A percentile compares a stretch with the other conserved stretches of the same genome.
These are phyloP conservation scores for Gracilaria gracilis DNA, from an alignment of 23 red algal species.

Conservation along the genomic window DNA sequence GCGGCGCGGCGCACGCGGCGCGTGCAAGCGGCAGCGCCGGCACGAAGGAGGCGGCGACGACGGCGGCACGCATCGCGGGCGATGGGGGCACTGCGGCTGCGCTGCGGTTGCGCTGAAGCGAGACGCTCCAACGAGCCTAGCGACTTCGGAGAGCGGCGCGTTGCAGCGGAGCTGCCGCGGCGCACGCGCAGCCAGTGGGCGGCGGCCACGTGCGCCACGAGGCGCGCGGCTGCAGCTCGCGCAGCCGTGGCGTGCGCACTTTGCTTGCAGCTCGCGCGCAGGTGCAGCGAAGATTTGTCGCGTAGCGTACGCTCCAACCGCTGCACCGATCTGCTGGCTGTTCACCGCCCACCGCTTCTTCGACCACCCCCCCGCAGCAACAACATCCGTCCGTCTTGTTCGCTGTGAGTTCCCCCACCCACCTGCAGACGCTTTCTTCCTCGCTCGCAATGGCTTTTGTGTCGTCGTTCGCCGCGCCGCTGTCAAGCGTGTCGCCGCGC, in stretches of 20 bases:
- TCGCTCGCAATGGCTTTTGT: constrained; percentile 14
- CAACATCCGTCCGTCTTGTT: not conserved
- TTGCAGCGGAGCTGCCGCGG: too few relatives aligned
- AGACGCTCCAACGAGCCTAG: too few relatives aligned
- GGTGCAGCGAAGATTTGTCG: not conserved
- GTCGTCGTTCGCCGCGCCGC: constrained; percentile 24
- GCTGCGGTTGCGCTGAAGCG: too few relatives aligned
- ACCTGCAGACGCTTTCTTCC: not conserved
- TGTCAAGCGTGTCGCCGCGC: not conserved
- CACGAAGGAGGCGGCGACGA: not conserved
- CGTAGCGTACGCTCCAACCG: too few relatives aligned
- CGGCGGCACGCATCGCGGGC: not conserved
- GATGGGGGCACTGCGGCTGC: too few relatives aligned
- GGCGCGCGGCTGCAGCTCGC: not conserved
- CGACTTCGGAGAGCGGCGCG: too few relatives aligned
- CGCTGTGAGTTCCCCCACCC: too few relatives aligned
- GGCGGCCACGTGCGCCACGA: not conserved
- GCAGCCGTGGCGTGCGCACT: not conserved
- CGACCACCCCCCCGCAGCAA: not conserved
- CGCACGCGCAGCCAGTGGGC: too few relatives aligned
- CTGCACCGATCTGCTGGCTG: too few relatives aligned
- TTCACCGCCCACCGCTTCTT: not conserved
- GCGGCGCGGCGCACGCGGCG: not conserved
- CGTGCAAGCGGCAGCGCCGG: not conserved
- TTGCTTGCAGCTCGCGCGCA: not conserved